A percentile compares a stretch with the other conserved stretches of the same genome.
Conservation (phyloP, 345 rosid genomes). For the Odontarrhena argentea region DNA sequence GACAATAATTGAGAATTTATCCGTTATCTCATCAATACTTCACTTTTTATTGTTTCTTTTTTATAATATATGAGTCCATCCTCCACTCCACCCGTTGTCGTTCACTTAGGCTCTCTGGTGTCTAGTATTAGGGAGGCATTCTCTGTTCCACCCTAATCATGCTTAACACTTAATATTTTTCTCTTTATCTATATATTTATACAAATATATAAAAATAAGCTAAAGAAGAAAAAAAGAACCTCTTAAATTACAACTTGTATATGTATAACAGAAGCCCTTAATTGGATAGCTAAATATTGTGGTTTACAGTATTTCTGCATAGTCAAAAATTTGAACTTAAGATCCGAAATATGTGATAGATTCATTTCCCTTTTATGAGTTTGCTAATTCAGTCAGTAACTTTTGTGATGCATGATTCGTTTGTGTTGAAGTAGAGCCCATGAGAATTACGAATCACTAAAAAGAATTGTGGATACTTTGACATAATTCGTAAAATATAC, state of each 20-base stretch:
- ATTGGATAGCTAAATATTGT: not conserved
- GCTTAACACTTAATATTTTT: conserved; percentile 5
- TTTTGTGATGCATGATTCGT: not conserved
- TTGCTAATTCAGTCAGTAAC: not conserved
- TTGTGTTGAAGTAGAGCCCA: not conserved
- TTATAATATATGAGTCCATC: conserved; percentile 9
- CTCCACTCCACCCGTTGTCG: conserved; percentile 13
- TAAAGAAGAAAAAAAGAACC: not conserved
- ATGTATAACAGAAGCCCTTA: not conserved
- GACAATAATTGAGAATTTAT: conserved; percentile 22
- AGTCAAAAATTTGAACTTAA: not conserved
- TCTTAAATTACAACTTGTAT: too few species aligned
- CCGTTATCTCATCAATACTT: conserved; percentile 28
- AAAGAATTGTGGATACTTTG: not conserved
- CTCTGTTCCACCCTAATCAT: conserved; percentile 30
- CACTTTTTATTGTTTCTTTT: not conserved
- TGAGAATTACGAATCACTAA: not conserved
- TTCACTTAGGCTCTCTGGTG: conserved; percentile 30
- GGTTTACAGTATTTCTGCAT: not conserved
- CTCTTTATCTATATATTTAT: conserved; percentile 2
- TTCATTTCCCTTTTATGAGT: not conserved
- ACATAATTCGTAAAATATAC: not conserved
- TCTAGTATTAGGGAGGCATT: conserved; percentile 31
- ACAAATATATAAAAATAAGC: not conserved
- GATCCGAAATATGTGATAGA: not conserved